phyloP scores from a whole-genome alignment of 225 moss, liverwort and hornwort genomes.

The Asterella californica region DNA sequence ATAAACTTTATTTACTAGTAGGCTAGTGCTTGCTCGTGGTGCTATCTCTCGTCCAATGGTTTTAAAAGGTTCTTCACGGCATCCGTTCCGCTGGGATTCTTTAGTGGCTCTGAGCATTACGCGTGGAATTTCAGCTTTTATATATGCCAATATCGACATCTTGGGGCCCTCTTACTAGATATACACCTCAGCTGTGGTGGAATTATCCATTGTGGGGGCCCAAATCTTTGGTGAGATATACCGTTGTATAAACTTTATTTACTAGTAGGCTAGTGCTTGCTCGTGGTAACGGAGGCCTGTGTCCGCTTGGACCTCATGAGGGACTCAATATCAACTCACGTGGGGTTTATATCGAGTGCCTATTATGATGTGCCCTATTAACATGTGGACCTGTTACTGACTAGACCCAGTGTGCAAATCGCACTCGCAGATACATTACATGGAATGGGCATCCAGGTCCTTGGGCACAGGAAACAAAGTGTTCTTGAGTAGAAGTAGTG shows the following conservation, averaged over 20 bases:
- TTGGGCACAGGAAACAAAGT: too few relatives aligned
- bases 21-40: too few relatives aligned
- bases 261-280: background rate
- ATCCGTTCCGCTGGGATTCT: conserved; percentile 20
- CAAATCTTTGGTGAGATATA: background rate
- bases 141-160: background rate
- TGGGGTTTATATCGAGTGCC: too few relatives aligned
- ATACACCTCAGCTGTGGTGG: background rate
- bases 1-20: background rate
- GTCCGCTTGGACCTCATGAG: too few relatives aligned
- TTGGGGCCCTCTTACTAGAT: conserved; percentile 12
- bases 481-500: too few relatives aligned
- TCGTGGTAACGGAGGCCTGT: too few relatives aligned
- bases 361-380: too few relatives aligned
- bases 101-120: background rate
- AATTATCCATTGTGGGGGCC: conserved; percentile 6
- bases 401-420: too few relatives aligned
- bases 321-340: too few relatives aligned
- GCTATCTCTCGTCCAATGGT: background rate
- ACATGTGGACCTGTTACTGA: too few relatives aligned
- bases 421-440: too few relatives aligned
- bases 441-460: too few relatives aligned
- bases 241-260: background rate
- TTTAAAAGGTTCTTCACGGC: background rate
- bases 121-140: conserved; percentile 17